Conservation (phyloP, 129 eudicot genomes). For the Oenanthe sinensis region DNA sequence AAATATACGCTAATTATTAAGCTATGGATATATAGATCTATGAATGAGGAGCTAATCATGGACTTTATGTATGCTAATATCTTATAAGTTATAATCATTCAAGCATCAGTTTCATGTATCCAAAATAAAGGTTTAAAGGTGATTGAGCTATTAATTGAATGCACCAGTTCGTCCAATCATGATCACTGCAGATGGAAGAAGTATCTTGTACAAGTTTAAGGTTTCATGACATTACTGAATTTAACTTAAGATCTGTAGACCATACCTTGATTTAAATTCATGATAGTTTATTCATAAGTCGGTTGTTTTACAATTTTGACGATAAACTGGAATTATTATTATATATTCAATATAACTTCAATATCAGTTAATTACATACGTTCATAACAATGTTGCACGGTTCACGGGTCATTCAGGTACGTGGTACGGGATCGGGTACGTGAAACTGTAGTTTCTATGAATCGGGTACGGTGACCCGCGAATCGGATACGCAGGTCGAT, state of each 20-base stretch:
- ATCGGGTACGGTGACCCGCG: too few species aligned
- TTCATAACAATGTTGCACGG: too few species aligned
- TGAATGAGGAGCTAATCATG: conserved; percentile 23
- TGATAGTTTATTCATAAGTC: too few species aligned
- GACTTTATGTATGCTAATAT: conserved; percentile 1
- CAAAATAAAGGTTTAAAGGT: background rate
- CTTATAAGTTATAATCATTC: conserved; percentile 2
- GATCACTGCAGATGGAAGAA: conserved; percentile 9
- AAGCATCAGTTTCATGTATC: conserved; percentile 1
- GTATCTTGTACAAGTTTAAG: conserved; percentile 1
- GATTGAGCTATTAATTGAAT: background rate
- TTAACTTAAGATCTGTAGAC: background rate
- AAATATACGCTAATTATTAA: too few species aligned
- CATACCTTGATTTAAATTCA: background rate
- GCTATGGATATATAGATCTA: background rate
- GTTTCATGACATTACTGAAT: background rate
- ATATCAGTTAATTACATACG: too few species aligned
- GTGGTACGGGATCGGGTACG: too few species aligned
- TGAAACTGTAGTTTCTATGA: too few species aligned
- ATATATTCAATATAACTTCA: too few species aligned
- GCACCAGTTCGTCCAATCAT: conserved; percentile 8
- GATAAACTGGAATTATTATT: too few species aligned
- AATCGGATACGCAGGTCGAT: too few species aligned
- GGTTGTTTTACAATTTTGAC: too few species aligned
- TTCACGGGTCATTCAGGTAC: too few species aligned